phyloP scores from a whole-genome alignment of 192 early-diverging fungal genomes.

The Pilobolus umbonatus region DNA sequence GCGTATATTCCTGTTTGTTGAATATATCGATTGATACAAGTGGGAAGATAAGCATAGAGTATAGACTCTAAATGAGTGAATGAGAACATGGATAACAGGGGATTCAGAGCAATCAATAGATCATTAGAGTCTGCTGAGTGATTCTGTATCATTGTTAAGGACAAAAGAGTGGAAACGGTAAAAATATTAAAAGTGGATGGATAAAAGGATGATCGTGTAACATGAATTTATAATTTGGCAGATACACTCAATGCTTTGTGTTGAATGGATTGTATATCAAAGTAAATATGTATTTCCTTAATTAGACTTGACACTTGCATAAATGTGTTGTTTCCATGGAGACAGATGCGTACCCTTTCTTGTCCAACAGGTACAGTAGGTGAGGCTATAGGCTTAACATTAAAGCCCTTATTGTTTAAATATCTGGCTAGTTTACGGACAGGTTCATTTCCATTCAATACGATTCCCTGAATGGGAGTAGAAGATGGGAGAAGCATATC shows the following conservation, averaged over 20 bases:
- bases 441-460: constrained; percentile 60
- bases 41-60: constrained; percentile 27
- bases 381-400: constrained; percentile 72
- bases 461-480: constrained; percentile 75
- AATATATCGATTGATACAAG: constrained; percentile 15
- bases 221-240: no score
- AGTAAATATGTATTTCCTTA: constrained; percentile 22
- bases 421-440: constrained; percentile 40
- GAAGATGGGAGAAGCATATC: constrained; percentile 56
- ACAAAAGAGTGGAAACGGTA: not conserved
- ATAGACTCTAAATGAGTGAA: constrained; percentile 25
- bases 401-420: constrained; percentile 50
- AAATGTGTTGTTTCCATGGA: constrained; percentile 71
- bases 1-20: constrained; percentile 28
- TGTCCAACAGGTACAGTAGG: constrained; percentile 75
- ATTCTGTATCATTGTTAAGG: not conserved
- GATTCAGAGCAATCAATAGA: constrained; percentile 9
- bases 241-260: no score
- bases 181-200: not conserved
- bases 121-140: constrained; percentile 3
- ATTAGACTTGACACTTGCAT: constrained; percentile 48
- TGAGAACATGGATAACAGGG: constrained; percentile 18
- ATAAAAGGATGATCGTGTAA: no score
- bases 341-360: constrained; percentile 80
- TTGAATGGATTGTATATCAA: no score